Evolutionary conservation across 2,329 filamentous ascomycete species (phyloP).

Genomic region (Diaporthe amygdali): DNA sequence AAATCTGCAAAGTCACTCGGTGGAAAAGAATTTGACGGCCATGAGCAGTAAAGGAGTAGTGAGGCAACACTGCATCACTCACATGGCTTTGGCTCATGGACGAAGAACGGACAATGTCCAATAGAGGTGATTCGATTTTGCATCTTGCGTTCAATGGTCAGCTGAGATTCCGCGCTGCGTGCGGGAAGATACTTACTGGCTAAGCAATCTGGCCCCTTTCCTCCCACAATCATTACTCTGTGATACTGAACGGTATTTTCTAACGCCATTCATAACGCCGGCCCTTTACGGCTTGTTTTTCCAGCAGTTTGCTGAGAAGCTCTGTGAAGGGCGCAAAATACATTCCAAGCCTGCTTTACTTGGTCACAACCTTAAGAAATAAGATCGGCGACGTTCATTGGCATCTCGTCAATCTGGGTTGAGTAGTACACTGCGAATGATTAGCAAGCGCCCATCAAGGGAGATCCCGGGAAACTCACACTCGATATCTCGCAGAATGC

Average conservation of each 20-base stretch:
- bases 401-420: constrained; percentile 99
- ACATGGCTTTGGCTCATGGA: not conserved
- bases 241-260: constrained; percentile 1
- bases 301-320: not conserved
- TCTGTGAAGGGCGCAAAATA: not conserved
- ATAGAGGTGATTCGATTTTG: not conserved
- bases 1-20: not conserved
- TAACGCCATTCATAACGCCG: not conserved
- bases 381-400: constrained; percentile 86
- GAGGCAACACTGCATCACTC: not conserved
- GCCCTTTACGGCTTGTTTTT: not conserved
- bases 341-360: not conserved
- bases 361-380: constrained; percentile 56
- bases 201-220: constrained; percentile 22
- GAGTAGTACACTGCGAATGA: constrained; percentile 78
- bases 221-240: constrained; percentile 22
- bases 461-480: constrained; percentile 48
- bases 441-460: constrained; percentile 1
- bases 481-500: constrained; percentile 99
- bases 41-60: not conserved
- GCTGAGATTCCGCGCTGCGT: not conserved
- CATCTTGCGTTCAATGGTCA: not conserved
- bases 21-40: not conserved
- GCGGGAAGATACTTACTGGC: constrained; percentile 17
- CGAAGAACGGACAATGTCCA: not conserved